Base-by-base conservation (phyloP, 2,329 filamentous ascomycete species). In the Claviceps fusiformis region DNA sequence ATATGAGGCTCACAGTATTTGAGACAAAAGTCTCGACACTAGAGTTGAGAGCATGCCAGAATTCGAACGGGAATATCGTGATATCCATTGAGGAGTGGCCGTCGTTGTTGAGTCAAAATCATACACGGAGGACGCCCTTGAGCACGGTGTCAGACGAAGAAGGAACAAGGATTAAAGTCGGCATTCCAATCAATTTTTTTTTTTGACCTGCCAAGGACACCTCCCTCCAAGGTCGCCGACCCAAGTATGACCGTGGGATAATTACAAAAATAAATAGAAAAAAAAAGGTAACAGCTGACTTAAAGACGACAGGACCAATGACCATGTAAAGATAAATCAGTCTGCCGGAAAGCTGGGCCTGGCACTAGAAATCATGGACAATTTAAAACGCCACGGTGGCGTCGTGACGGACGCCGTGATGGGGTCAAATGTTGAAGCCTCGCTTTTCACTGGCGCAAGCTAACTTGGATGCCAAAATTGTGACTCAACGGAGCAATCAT, bases 1-100 rank as follows among this genome's bases (percentile, higher is more conserved):
- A 95, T 89, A 8, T 24, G 35, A 15, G 11, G 41, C 2, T 27
- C 11, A 33, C 9, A 9, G 9, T 33, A 33, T 9, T 9, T 11
- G 11, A 24, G n/a, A 51, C 13, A n/a, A 39, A 24, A 39, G 15
- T 43, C 15, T 5, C 19, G 11, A 24, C 10, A 15, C 13, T 44
- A 27, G 24, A 37, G 13, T 5, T 3, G 4, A 5, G 27, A 13
- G 10, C 17, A 11, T 29, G 46, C 31, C 45, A 33, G 46, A 10
- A 10, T 19, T 48, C 49, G 35, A 24, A 53, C 43, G 43, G 41
- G n/a, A 53, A 53, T 53, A 54, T 43, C 13, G 24, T 19, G 5
- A 31, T 31, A 31, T 3, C 31, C 49, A 31, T 3, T 54, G 1
- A 43, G 45, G 35, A 48, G 24, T 49, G 29, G 33, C 44, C 24